phyloP scores from a whole-genome alignment of 2,329 filamentous ascomycete genomes.

The Colletotrichum chrysophilum region DNA sequence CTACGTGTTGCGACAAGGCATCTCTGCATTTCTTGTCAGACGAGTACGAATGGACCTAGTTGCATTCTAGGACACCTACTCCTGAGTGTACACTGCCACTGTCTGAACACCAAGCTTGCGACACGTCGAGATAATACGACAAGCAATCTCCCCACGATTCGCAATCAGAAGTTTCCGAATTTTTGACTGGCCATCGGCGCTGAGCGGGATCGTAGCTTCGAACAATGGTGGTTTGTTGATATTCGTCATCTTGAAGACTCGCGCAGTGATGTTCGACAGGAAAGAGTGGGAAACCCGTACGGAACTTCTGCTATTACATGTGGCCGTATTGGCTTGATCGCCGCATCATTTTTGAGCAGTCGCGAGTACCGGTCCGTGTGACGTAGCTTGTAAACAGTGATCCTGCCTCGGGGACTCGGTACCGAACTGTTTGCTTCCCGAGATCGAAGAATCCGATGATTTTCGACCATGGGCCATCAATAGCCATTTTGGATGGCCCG shows the following conservation, averaged over 20 bases:
- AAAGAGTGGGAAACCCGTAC: not conserved
- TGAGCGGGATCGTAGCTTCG: not conserved
- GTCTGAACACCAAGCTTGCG: not conserved
- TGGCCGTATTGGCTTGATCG: not conserved
- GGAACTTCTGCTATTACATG: not conserved
- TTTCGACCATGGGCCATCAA: not conserved
- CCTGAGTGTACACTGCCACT: not conserved
- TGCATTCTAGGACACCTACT: not conserved
- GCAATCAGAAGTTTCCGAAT: not conserved
- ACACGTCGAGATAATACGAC: not conserved
- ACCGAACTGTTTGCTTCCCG: not conserved
- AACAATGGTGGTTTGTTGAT: not conserved
- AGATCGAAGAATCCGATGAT: not conserved
- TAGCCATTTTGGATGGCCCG: not conserved
- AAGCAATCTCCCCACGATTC: not conserved
- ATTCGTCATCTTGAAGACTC: not conserved
- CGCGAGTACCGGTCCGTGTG: not conserved
- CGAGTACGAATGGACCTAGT: not conserved
- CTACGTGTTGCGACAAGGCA: not conserved
- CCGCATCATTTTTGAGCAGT: not conserved
- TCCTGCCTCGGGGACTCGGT: not conserved
- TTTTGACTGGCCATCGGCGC: not conserved
- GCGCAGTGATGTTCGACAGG: not conserved
- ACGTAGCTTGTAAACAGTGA: not conserved
- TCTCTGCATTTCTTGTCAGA: not conserved